Conservation (phyloP, 345 rosid species). For the Camelina laxa region DNA sequence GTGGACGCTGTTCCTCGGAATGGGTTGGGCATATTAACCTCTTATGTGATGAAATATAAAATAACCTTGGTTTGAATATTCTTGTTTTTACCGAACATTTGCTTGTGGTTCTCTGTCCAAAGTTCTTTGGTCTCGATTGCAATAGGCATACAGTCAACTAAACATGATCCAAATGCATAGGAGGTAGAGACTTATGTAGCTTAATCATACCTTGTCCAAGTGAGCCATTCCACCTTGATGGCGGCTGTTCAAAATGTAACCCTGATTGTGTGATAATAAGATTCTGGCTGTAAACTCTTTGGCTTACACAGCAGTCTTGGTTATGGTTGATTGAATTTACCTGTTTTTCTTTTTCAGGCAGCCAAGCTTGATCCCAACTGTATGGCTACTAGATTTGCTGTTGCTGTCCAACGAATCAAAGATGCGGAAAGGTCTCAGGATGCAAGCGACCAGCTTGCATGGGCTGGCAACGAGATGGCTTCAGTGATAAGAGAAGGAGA, state of each 20-base stretch:
- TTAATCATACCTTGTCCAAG: slow-evolving; percentile 5
- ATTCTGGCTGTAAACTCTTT: slow-evolving; percentile 3
- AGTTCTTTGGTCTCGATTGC: neutral
- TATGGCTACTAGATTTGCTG: slow-evolving; percentile 91
- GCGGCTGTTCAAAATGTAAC: neutral
- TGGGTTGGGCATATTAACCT: slow-evolving; percentile 4
- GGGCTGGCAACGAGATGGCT: slow-evolving; percentile 99
- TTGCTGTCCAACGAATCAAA: slow-evolving; percentile 86
- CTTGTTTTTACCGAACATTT: neutral
- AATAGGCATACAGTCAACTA: neutral
- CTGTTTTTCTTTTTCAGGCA: slow-evolving; percentile 55
- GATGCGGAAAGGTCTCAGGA: slow-evolving; percentile 97
- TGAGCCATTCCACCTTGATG: neutral
- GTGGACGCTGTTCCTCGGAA: neutral
- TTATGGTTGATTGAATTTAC: slow-evolving; percentile 17
- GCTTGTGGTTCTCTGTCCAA: slow-evolving; percentile 17
- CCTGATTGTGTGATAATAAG: slow-evolving; percentile 17
- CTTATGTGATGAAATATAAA: slow-evolving; percentile 7
- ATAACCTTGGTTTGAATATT: slow-evolving; percentile 3
- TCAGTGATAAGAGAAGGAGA: slow-evolving; percentile 95
- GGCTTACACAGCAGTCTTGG: slow-evolving; percentile 13
- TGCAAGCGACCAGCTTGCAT: slow-evolving; percentile 79
- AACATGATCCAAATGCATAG: neutral
- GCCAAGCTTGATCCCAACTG: slow-evolving; percentile 93
- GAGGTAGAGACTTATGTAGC: slow-evolving; percentile 10